Evolutionary conservation across 495 filamentous ascomycete genomes (phyloP), one percentile per base, ranked within the genome.

Genomic region (Penicillium lividum): DNA sequence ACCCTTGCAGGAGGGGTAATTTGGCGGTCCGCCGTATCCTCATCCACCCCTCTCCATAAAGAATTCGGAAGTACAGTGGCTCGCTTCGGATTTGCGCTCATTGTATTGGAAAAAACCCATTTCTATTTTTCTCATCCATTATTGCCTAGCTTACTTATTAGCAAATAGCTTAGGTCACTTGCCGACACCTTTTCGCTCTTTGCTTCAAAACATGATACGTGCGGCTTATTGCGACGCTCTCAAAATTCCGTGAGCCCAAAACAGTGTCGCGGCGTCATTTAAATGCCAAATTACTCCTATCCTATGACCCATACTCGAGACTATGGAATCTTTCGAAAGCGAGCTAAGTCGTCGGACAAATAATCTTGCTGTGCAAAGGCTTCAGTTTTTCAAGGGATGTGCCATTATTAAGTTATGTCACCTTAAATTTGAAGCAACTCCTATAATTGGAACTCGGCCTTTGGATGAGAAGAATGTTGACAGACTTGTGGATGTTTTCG

Each of bases 401-500:
- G 34, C 34, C 6, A 36, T 11, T 36, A 36, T 36, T 13, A 9
- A 36, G 34, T 11, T 13, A 3, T 11, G 34, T 36, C 3, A 36
- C 9, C 9, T 36, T 3, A 3, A 36, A 7, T 36, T 36, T 36
- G 34, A 36, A 5, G 7, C 34, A 36, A 36, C 5, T 36, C 34
- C 34, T 36, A 3, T 36, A 9, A 4, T 36, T 36, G 34, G 34
- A 7, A 36, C 34, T 36, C 34, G 34, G 10, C 6, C 10, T 9
- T 36, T 36, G 11, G 34, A 49, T 29, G 15, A 53, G 13, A 43
- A 9, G 16, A 63, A 56, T 33, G 15, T 56, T 4, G 1, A 13
- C 30, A 50, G 56, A 34, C 28, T 63, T 29, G 5, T 53, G 3
- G 44, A 30, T 16, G 49, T 59, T 6, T 63, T 63, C 33, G 31